phyloP scores from a whole-genome alignment of 805 yeast genomes.

The Teunomyces tritomae region DNA sequence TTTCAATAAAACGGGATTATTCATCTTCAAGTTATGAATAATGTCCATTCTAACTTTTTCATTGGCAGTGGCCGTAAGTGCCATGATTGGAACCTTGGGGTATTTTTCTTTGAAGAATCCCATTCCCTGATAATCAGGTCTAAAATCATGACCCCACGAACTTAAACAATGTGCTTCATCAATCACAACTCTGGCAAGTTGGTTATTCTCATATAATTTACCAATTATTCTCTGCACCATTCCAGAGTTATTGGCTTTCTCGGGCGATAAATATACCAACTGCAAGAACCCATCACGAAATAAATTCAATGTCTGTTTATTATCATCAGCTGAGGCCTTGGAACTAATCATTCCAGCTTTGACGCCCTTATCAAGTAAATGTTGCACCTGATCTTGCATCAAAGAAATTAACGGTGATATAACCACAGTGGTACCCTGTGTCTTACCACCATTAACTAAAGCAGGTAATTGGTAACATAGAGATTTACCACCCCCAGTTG shows the following conservation, averaged over 20 bases:
- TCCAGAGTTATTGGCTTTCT: constrained; percentile 78
- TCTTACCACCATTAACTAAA: constrained; percentile 66
- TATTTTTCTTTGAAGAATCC: constrained; percentile 67
- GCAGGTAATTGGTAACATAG: constrained; percentile 96
- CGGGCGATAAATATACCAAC: constrained; percentile 87
- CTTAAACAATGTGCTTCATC: constrained; percentile 99
- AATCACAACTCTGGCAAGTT: constrained; percentile 81
- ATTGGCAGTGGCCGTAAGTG: constrained; percentile 95
- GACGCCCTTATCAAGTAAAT: constrained; percentile 62
- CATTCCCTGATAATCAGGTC: constrained; percentile 90
- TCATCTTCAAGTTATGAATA: constrained; percentile 67
- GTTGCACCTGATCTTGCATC: constrained; percentile 96
- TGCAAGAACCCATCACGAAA: constrained; percentile 68
- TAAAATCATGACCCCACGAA: constrained; percentile 98
- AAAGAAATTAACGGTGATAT: constrained; percentile 92
- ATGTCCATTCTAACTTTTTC: constrained; percentile 86
- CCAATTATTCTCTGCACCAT: constrained; percentile 65
- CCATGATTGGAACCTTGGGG: constrained; percentile 88
- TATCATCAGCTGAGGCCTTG: constrained; percentile 60
- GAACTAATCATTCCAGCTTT: constrained; percentile 89
- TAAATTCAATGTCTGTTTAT: constrained; percentile 57
- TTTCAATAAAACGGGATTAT: constrained; percentile 61
- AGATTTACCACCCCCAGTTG: constrained; percentile 98
- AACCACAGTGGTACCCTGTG: constrained; percentile 84
- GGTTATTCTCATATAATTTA: constrained; percentile 50